A percentile compares a stretch with the other conserved stretches of the same genome.
Evolutionary conservation across 371 early-diverging fungal species (phyloP).

Genomic region (Phascolomyces articulosus): DNA sequence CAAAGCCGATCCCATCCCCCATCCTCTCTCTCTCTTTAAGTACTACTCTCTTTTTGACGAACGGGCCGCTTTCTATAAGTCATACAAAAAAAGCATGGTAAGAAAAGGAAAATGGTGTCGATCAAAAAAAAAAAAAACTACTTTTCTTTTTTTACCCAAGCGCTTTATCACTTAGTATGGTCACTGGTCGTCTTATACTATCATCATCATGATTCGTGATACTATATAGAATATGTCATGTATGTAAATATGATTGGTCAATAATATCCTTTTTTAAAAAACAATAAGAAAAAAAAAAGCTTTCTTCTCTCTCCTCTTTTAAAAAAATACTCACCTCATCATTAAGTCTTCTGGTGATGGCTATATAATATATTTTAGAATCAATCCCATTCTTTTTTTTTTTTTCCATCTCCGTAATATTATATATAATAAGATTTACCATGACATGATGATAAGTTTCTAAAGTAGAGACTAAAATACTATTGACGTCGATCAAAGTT

Average conservation of each 20-base stretch:
- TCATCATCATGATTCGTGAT: neutral
- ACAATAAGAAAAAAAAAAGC: neutral
- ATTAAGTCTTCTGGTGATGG: too few relatives aligned
- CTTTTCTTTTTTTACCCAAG: neutral
- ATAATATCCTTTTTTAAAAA: too few relatives aligned
- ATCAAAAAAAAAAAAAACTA: neutral
- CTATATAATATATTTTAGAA: too few relatives aligned
- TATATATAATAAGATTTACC: neutral
- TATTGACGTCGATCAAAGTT: neutral
- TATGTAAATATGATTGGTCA: conserved; percentile 4
- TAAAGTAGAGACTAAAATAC: neutral
- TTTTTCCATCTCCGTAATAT: neutral
- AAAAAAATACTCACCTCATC: neutral
- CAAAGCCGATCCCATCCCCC: neutral
- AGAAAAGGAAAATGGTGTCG: conserved; percentile 5
- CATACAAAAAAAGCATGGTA: neutral
- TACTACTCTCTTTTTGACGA: neutral
- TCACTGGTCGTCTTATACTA: neutral
- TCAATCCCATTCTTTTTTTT: neutral
- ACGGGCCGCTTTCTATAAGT: conserved; percentile 1
- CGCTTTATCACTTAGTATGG: neutral
- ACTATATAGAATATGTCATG: neutral
- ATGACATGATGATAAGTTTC: neutral
- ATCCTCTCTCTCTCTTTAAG: neutral
- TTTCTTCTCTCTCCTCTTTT: neutral